Evolutionary conservation across 1,139 yeast species (phyloP), one percentile per base, ranked within the genome.

Genomic region (Saccharomycopsis hybrid): DNA sequence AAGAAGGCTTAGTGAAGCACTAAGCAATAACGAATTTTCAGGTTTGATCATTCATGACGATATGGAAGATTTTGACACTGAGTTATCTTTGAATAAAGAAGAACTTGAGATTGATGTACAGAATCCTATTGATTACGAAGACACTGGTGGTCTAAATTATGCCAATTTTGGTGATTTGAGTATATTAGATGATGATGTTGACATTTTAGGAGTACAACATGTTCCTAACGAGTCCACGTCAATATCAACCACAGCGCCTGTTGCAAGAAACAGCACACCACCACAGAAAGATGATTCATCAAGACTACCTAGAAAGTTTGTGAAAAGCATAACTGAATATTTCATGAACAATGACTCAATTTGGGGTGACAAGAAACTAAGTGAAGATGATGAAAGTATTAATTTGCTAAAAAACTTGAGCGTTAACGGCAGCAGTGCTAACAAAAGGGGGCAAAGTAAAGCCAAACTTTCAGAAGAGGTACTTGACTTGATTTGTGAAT

Each of bases 401-500:
- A 18, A 18, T 18, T 11, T 32, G 8, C 11, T 32, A 11, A 32
- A 11, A 8, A 32, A 32, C 11, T 32, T 32, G 11, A 32, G 11
- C 35, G 11, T 32, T 11, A 32, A 8, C 11, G 35, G 35, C 35
- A 32, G 35, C 11, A 18, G 18, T 18, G 18, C 44, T 4, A 40
- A 46, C 24, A 37, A 37, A 5, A 37, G 25, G 8, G n/a, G 25
- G 4, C 18, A 7, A 35, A 3, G 24, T n/a, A 39, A 44, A 8
- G 42, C 13, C 2, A 46, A 35, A 41, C 32, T 50, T 2, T 18
- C 43, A 7, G 40, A 37, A 27, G 35, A 40, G 8, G 38, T 51
- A 18, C 25, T 52, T 8, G 33, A 44, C 5, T 24, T 47, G 3
- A 40, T 64, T n/a, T 62, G 59, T 37, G 54, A 56, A 3, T 55